Percentiles rank a stretch among this genome's conserved stretches.
phyloP scores from a whole-genome alignment of 805 yeast genomes.

The Jamesozyma lodderae region DNA sequence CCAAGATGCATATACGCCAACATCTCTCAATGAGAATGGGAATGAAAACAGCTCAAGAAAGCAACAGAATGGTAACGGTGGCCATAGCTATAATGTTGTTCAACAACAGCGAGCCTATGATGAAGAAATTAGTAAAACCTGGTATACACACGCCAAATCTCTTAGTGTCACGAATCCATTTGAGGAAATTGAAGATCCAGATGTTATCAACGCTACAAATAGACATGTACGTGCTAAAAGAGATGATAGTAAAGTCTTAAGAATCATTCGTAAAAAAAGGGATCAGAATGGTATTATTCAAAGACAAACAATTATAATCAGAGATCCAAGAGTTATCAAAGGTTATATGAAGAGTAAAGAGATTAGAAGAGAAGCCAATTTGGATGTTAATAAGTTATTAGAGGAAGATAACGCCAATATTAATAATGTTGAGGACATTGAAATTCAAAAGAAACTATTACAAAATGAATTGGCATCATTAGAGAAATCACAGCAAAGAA shows the following conservation, averaged over 20 bases:
- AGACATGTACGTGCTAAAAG: slow-evolving; percentile 20
- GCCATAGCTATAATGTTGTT: slow-evolving; percentile 73
- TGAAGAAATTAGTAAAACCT: slow-evolving; percentile 76
- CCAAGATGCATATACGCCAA: slow-evolving; percentile 9
- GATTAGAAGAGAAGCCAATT: slow-evolving; percentile 50
- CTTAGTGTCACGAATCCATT: slow-evolving; percentile 37
- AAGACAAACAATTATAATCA: slow-evolving; percentile 65
- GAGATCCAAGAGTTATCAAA: slow-evolving; percentile 78
- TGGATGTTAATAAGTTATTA: slow-evolving; percentile 43
- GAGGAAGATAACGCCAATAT: slow-evolving; percentile 23
- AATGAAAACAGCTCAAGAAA: slow-evolving; percentile 8
- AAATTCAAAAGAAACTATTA: slow-evolving; percentile 62
- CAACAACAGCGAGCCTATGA: slow-evolving; percentile 86
- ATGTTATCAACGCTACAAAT: slow-evolving; percentile 31
- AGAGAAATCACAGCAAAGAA: slow-evolving; percentile 64
- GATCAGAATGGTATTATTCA: slow-evolving; percentile 84
- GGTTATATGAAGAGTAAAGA: slow-evolving; percentile 72
- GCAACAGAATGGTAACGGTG: slow-evolving; percentile 28
- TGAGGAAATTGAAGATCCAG: slow-evolving; percentile 31
- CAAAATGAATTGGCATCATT: slow-evolving; percentile 78
- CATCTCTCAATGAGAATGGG: slow-evolving; percentile 10
- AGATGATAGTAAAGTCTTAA: slow-evolving; percentile 37
- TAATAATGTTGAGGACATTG: slow-evolving; percentile 75
- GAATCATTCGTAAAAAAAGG: slow-evolving; percentile 68
- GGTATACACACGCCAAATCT: slow-evolving; percentile 74